Evolutionary conservation across 306 rosid species (phyloP), one percentile per base, ranked within the genome.

Genomic region (Quercus robur): DNA sequence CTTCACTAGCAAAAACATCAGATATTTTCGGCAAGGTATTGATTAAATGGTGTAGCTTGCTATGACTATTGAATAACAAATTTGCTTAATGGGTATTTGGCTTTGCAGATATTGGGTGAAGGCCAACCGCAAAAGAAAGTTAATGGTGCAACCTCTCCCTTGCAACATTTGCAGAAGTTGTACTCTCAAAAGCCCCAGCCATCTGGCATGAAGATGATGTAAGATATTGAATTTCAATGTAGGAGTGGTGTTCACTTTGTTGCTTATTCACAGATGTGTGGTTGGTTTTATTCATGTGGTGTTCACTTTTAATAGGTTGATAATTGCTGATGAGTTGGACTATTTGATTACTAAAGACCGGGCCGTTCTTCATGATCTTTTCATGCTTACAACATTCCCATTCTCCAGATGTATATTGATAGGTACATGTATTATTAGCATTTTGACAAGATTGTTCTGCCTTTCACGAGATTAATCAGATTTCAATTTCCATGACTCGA

Each of bases 271-370:
- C 38, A 57, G 49, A 66, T 75, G 56, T 73, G 69, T 46, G 56
- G 21, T 18, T 68, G 69, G 70, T 51, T 38, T 10, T 54, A 55
- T 67, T 80, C 0, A 59, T 51, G 3, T 41, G 55, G 51, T 25
- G 54, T 83, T 71, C 23, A 9, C 54, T 66, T 81, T 80, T 30
- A 1, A 82, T 88, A 95, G 98, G 84, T 71, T 93, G 86, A 71
- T 95, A 74, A 84, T 95, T 62, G 97, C 92, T 17, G 99, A 95
- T 84, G 99, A 95, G 74, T 89, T 95, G 84, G 99, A 93, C 84
- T 95, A 89, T 80, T 87, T 95, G 73, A 93, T 95, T 66, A 93
- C 98, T 44, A 95, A 88, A 81, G 97, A 93, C 75, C 86, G 89
- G 79, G 93, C 82, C 5, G 97, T 95, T 83, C 97, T 95, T 63